Evolutionary conservation across 345 rosid genomes (phyloP), one percentile per base, ranked within the genome.

Genomic region (Limnanthes douglasii): DNA sequence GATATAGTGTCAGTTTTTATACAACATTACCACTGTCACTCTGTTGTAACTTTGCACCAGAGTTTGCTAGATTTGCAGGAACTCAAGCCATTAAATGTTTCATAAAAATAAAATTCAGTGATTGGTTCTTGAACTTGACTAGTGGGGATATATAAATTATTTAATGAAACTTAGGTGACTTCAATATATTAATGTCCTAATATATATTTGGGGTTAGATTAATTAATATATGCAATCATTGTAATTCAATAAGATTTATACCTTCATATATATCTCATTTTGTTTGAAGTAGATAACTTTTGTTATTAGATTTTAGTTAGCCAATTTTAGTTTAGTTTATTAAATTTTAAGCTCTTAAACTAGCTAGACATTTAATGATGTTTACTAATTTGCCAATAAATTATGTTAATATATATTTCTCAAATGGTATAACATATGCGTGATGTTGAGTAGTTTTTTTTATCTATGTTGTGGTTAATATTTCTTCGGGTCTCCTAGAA

Each of bases 191-290:
- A 86, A 92, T 34, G 72, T 58, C 4, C 51, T 42, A 37, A 30
- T 82, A 34, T 70, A 78, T 50, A 31, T 68, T 1, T 73, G 82
- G 75, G 93, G 97, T 22, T 78, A 77, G 85, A 38, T 68, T 37
- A 86, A 70, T 65, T 94, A 82, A 18, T 59, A 21, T 3, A 82
- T 32, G 46, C 53, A 20, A 70, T 78, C 50, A 73, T 75, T 41
- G 88, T 82, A 69, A 29, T 68, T 56, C 8, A 11, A 8, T n/a
- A n/a, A n/a, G 27, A 6, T 3, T 15, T 12, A 11, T n/a, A n/a
- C n/a, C n/a, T n/a, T n/a, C n/a, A n/a, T n/a, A n/a, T n/a, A n/a
- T n/a, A n/a, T n/a, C n/a, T n/a, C n/a, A n/a, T n/a, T n/a, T n/a
- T n/a, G n/a, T n/a, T n/a, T n/a, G n/a, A n/a, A n/a, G n/a, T n/a